These are phyloP conservation scores for Saccharomyces hybrid DNA, from an alignment of 1,139 yeast species.

Conservation along the genomic window DNA sequence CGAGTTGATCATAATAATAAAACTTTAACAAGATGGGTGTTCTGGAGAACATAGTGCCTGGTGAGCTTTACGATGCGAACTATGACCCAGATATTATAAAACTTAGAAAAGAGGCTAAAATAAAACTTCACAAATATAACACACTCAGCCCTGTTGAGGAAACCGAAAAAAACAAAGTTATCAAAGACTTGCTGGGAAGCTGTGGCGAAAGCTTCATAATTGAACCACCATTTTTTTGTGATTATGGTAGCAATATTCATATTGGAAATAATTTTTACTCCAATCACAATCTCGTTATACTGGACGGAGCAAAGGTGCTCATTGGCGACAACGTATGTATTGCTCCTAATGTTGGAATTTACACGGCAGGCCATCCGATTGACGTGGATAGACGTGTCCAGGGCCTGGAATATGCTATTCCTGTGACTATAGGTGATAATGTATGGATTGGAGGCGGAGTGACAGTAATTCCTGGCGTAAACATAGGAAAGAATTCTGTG, in stretches of 20 bases:
- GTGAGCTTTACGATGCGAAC: background rate
- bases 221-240: constrained; percentile 50
- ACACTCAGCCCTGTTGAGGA: background rate
- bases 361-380: constrained; percentile 58
- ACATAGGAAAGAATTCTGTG: constrained; percentile 54
- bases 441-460: constrained; percentile 61
- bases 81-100: background rate
- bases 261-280: constrained; percentile 47
- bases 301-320: constrained; percentile 55
- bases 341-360: constrained; percentile 57
- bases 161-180: background rate
- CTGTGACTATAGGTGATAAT: constrained; percentile 52
- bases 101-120: background rate
- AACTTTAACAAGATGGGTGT: background rate
- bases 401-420: constrained; percentile 46
- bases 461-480: constrained; percentile 56
- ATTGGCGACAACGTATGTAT: constrained; percentile 54
- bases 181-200: background rate
- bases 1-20: too few relatives aligned
- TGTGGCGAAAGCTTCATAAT: too few relatives aligned
- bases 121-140: background rate
- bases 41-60: background rate
- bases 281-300: constrained; percentile 48
- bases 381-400: constrained; percentile 42
- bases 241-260: constrained; percentile 49